A percentile compares a stretch with the other conserved stretches of the same genome.
Evolutionary conservation across 371 early-diverging fungal species (phyloP).

Genomic region (Haplosporangium sp.): DNA sequence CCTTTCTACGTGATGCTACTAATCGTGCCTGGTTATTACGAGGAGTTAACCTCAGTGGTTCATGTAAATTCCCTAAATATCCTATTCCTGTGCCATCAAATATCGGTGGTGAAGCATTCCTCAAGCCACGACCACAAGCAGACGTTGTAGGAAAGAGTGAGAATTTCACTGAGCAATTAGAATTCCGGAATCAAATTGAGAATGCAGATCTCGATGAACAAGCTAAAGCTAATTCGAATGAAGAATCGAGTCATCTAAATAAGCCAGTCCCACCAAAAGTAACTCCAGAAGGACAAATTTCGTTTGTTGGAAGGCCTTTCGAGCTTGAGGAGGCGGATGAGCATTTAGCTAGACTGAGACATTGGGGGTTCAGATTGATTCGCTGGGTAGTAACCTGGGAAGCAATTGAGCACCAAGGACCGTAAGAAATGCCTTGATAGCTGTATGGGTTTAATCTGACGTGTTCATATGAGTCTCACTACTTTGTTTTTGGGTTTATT

Average conservation of each 20-base stretch:
- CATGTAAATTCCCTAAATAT: conserved; percentile 70
- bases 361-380: conserved; percentile 86
- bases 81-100: conserved; percentile 64
- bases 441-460: too few relatives aligned
- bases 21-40: conserved; percentile 68
- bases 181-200: not conserved
- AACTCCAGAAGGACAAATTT: conserved; percentile 51
- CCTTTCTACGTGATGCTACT: conserved; percentile 58
- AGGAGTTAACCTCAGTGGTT: conserved; percentile 75
- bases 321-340: conserved; percentile 84
- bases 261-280: not conserved
- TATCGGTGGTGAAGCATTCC: conserved; percentile 23
- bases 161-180: conserved; percentile 44
- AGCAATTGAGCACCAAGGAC: conserved; percentile 83
- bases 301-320: conserved; percentile 83
- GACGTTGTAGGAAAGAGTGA: not conserved
- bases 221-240: conserved; percentile 34
- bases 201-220: not conserved
- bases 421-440: conserved; percentile 58
- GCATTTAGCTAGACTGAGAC: conserved; percentile 76
- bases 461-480: too few relatives aligned
- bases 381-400: conserved; percentile 91
- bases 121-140: not conserved
- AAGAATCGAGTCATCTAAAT: not conserved
- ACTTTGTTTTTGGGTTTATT: not conserved